These are phyloP conservation scores for Mycena citricolor DNA, from an alignment of 1,284 basidiomycete genomes.

Conservation along the genomic window DNA sequence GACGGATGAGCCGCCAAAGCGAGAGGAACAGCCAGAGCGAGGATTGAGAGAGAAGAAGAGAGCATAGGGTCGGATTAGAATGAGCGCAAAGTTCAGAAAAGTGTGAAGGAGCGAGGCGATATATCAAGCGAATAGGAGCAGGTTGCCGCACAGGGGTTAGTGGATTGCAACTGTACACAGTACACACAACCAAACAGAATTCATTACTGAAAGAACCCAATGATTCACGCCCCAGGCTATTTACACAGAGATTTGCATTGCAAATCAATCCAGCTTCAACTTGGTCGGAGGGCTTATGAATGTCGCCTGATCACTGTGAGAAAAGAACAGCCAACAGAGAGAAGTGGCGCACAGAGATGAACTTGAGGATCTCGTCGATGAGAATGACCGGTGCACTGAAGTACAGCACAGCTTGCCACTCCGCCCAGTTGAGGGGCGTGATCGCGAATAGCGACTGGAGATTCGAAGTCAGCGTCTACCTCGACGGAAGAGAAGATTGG, in stretches of 20 bases:
- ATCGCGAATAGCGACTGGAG: slow-evolving; percentile 85
- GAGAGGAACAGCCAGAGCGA: slow-evolving; percentile 12
- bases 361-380: slow-evolving; percentile 92
- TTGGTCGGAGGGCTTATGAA: slow-evolving; percentile 36
- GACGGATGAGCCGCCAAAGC: slow-evolving; percentile 15
- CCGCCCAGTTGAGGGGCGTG: slow-evolving; percentile 84
- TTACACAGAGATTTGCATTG: slow-evolving; percentile 14
- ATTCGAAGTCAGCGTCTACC: slow-evolving; percentile 8
- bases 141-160: not conserved
- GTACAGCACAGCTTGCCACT: slow-evolving; percentile 94
- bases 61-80: slow-evolving; percentile 7
- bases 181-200: not conserved
- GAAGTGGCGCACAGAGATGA: slow-evolving; percentile 60
- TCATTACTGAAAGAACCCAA: not conserved
- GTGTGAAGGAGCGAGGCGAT: slow-evolving; percentile 2
- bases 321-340: not conserved
- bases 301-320: slow-evolving; percentile 29
- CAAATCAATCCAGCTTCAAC: slow-evolving; percentile 28
- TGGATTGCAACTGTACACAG: not conserved
- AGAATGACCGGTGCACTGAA: slow-evolving; percentile 87
- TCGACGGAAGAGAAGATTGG: slow-evolving; percentile 24
- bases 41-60: slow-evolving; percentile 6
- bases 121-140: not conserved
- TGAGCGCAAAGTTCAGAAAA: slow-evolving; percentile 10
- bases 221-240: too few relatives aligned